These are phyloP conservation scores for Syzygium aqueum DNA, from an alignment of 345 rosid species.

Conservation along the genomic window DNA sequence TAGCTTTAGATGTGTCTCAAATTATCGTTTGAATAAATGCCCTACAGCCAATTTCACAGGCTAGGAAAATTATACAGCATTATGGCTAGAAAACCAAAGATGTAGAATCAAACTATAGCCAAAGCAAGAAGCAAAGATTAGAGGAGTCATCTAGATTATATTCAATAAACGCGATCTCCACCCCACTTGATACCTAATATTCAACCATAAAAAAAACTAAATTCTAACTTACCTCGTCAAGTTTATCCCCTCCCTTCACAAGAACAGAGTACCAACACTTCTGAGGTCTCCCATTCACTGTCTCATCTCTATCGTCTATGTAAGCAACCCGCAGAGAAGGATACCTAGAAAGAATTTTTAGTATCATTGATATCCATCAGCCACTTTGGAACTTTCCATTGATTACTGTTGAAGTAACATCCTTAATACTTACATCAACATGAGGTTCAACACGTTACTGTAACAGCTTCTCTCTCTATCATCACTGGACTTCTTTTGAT, in stretches of 20 bases:
- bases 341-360: constrained; percentile 35
- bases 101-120: not conserved
- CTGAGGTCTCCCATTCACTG: constrained; percentile 37
- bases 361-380: not conserved
- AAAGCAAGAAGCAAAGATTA: not conserved
- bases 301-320: constrained; percentile 78
- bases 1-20: not conserved
- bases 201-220: not conserved
- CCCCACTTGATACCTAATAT: not conserved
- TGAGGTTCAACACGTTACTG: constrained; percentile 71
- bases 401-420: not conserved
- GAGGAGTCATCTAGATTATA: not conserved
- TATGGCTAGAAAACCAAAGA: not conserved
- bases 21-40: not conserved
- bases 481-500: constrained; percentile 68
- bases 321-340: constrained; percentile 92
- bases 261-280: constrained; percentile 79
- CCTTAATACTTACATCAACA: constrained; percentile 60
- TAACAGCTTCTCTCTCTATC: constrained; percentile 49
- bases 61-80: not conserved
- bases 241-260: constrained; percentile 69
- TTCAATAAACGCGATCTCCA: not conserved
- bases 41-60: not conserved
- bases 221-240: constrained; percentile 55
- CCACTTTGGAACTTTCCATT: not conserved